A percentile compares a stretch with the other conserved stretches of the same genome.
phyloP scores from a whole-genome alignment of 2,329 filamentous ascomycete species.

The Trematosphaeria pertusa region DNA sequence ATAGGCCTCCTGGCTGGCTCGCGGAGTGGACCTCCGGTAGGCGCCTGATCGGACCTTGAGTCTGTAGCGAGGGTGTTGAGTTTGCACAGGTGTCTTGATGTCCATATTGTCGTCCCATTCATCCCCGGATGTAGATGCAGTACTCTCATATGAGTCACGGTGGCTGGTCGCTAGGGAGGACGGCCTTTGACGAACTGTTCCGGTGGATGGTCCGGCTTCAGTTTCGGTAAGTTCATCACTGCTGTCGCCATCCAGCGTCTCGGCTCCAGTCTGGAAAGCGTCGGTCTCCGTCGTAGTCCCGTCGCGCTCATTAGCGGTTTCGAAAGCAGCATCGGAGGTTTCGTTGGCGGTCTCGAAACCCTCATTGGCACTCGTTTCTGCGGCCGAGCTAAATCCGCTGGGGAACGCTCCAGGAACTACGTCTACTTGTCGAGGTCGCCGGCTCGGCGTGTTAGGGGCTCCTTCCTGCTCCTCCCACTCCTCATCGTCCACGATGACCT shows the following conservation, averaged over 20 bases:
- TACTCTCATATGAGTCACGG: conserved; percentile 79
- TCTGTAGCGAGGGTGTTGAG: conserved; percentile 72
- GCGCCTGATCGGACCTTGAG: conserved; percentile 72
- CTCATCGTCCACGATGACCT: conserved; percentile 79
- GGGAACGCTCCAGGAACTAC: conserved; percentile 40
- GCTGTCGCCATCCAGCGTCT: conserved; percentile 72
- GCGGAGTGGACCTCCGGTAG: conserved; percentile 59
- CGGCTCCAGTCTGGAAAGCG: conserved; percentile 91
- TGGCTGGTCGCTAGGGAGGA: conserved; percentile 58
- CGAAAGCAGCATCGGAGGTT: conserved; percentile 66
- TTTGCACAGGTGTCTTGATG: conserved; percentile 69
- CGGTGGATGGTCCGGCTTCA: conserved; percentile 60
- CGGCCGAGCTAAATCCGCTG: conserved; percentile 42
- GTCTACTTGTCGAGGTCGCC: conserved; percentile 35
- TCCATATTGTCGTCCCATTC: conserved; percentile 72
- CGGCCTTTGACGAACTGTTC: conserved; percentile 45
- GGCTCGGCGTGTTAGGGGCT: conserved; percentile 62
- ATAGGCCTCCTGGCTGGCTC: conserved; percentile 64
- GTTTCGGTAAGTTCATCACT: conserved; percentile 87
- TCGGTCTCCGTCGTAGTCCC: conserved; percentile 80
- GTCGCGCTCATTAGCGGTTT: conserved; percentile 78
- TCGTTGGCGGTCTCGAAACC: conserved; percentile 85
- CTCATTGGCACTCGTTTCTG: conserved; percentile 61
- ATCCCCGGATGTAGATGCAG: conserved; percentile 83
- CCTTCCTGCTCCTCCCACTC: conserved; percentile 88